Evolutionary conservation across 139 green algal genomes (phyloP), one percentile per base, ranked within the genome.

Genomic region (Mesostigma viride): DNA sequence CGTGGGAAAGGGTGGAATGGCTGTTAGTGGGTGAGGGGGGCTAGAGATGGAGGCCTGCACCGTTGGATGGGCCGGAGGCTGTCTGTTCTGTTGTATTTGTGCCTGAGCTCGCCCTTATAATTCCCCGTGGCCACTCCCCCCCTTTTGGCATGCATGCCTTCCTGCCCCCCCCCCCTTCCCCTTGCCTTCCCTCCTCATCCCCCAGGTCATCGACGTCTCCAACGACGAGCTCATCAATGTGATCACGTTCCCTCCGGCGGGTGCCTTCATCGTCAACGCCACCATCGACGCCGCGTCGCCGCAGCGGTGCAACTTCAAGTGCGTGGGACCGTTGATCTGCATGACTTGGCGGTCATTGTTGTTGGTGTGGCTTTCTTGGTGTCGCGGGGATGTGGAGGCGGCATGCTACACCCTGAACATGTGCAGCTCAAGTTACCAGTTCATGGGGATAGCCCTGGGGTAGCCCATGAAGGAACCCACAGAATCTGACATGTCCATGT

Each of bases 181-280:
- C n/a, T n/a, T n/a, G n/a, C n/a, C n/a, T n/a, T n/a, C n/a, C n/a
- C n/a, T n/a, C n/a, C n/a, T n/a, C n/a, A n/a, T n/a, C n/a, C n/a
- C n/a, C n/a, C 84, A 95, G 85, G 80, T 92, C 6, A 92, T 95
- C 62, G 89, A 95, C 69, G 70, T 83, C 26, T 48, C 79, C 0
- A 56, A 34, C 0, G 34, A 27, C 26, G 76, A 56, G 0, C 73
- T 95, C 46, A 83, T 92, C 28, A 96, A 95, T 67, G 78, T 95
- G 2, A 94, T 95, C 62, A 86, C 76, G 4, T 95, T 95, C 70
- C 88, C 89, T 0, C 89, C 88, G 0, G 79, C 82, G 2, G 89
- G 86, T 1, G 71, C 81, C 8, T 95, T 95, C 70, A 73, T 88
- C 0, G 89, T 96, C 0, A 69, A 89, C 62, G 81, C 78, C n/a